Base-by-base conservation (phyloP, 768 basidiomycete species). In the Mycena belliarum region DNA sequence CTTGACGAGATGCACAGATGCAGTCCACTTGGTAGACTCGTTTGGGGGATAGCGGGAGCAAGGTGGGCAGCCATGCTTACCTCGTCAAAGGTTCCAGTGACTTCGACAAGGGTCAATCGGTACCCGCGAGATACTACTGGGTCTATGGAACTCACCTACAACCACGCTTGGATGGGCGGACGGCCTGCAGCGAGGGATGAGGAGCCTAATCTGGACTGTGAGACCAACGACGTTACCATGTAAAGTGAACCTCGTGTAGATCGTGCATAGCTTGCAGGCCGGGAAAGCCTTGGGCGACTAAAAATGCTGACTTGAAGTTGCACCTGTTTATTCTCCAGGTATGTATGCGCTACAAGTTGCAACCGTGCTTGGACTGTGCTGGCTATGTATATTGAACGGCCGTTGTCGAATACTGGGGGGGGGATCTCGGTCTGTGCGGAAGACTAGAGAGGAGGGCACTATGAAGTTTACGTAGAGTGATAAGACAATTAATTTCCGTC, bases 71-170 rank as follows among this genome's bases (percentile, higher is more conserved):
- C 26, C 60, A 50, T 38, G 67, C 84, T 62, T 68, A 89, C 90
- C 72, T 87, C 73, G 78, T 93, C 90, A 69, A 92, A 93, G 28
- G 86, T 81, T 35, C 91, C 91, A 21, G 88, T 90, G 55, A 87
- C 60, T 57, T 9, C 23, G 8, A n/a, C 12, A 40, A 38, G 24
- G 7, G 3, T 56, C 21, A 56, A 47, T 16, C 4, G 6, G n/a
- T 16, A 9, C n/a, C n/a, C n/a, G n/a, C 5, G 35, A 32, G 20
- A 32, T 38, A 25, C n/a, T 10, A 15, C 16, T 25, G 18, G 40
- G 25, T 28, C 16, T 10, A 18, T 26, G 33, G 12, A 49, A 56
- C 48, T 28, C 18, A 51, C 55, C 82, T 66, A 89, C 79, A 60
- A 91, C 89, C 46, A 75, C 70, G 46, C 67, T 74, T 40, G 87